These are phyloP conservation scores for Spongispora temasekensis DNA, from an alignment of 1,284 basidiomycete genomes.

Conservation along the genomic window DNA sequence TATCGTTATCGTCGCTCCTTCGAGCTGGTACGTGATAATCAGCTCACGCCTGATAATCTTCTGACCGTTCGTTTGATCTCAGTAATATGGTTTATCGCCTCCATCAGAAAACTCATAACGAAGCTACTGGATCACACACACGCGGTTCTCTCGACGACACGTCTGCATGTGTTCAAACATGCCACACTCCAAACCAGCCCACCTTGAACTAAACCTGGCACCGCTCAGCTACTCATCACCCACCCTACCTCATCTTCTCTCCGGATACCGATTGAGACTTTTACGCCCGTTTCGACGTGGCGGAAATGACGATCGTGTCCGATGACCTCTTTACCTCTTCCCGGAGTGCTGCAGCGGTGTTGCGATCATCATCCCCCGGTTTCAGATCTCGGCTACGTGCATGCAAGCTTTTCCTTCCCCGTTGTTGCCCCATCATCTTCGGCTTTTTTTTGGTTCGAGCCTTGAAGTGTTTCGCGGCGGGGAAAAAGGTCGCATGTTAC, in stretches of 20 bases:
- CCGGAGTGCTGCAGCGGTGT: conserved; percentile 12
- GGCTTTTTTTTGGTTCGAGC: conserved; percentile 1
- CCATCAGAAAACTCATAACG: conserved; percentile 15
- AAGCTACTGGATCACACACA: conserved; percentile 5
- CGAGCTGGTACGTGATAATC: no score
- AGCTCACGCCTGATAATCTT: no score
- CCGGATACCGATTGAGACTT: conserved; percentile 9
- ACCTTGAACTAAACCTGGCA: conserved; percentile 13
- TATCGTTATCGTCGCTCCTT: neutral
- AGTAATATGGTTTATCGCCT: conserved; percentile 13
- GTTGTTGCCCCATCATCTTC: neutral
- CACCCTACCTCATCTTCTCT: conserved; percentile 4
- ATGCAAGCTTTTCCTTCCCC: conserved; percentile 9
- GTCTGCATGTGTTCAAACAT: conserved; percentile 15
- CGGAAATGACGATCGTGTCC: no score
- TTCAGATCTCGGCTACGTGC: conserved; percentile 13
- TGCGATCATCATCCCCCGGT: conserved; percentile 8
- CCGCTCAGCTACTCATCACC: conserved; percentile 3
- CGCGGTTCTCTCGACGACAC: conserved; percentile 15
- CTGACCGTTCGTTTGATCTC: conserved; percentile 8
- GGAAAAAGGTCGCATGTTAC: conserved; percentile 9
- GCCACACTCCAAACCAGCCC: conserved; percentile 16
- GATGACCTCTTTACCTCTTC: no score
- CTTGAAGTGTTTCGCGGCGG: neutral
- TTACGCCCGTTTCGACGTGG: no score